Evolutionary conservation across 305 asterid species (phyloP).

Genomic region (Fraxinus xanthoxyloides): DNA sequence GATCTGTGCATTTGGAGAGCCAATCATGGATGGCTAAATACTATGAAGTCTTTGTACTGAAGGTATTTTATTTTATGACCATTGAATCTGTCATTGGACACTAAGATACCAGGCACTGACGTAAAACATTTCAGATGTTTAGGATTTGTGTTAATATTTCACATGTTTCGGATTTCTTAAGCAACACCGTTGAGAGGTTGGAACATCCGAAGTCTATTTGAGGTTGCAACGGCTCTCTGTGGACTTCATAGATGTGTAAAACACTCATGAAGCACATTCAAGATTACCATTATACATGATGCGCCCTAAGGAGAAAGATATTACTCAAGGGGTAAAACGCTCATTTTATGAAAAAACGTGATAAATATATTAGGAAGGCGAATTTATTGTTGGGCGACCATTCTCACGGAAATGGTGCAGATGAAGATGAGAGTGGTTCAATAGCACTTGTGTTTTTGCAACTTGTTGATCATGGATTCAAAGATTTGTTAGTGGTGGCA

Average conservation of each 20-base stretch:
- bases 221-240: not conserved
- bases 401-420: not conserved
- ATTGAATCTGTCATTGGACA: not conserved
- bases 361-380: not conserved
- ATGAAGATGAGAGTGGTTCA: not conserved
- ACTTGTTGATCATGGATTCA: not conserved
- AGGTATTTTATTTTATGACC: conserved; percentile 39
- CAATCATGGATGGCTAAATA: conserved; percentile 77
- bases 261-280: not conserved
- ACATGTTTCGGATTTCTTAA: not conserved
- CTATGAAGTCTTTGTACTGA: conserved; percentile 49
- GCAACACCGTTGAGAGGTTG: not conserved
- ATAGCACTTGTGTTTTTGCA: not conserved
- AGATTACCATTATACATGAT: not conserved
- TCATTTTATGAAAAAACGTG: not conserved
- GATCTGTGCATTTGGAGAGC: conserved; percentile 53
- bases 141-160: not conserved
- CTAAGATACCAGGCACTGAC: not conserved
- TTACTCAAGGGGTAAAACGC: not conserved
- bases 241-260: not conserved
- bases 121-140: not conserved
- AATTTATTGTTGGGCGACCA: not conserved
- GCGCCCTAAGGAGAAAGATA: not conserved
- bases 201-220: not conserved
- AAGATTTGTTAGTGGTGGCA: not conserved